Evolutionary conservation across 2,329 filamentous ascomycete genomes (phyloP).

Genomic region (Chaetothyriales sp.): DNA sequence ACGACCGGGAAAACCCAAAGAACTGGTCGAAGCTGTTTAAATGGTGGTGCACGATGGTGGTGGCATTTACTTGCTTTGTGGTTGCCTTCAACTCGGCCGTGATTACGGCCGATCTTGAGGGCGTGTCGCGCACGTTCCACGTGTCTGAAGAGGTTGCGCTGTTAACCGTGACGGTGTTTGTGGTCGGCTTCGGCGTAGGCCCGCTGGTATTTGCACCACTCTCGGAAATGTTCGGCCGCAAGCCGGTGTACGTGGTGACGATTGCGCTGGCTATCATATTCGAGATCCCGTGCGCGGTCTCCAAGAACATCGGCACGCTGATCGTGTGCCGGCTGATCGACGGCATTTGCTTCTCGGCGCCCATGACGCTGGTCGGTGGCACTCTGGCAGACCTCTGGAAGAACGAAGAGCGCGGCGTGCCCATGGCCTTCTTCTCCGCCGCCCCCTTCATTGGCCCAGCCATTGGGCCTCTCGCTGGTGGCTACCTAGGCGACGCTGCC

Average conservation of each 20-base stretch:
- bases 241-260: constrained; percentile 56
- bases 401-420: constrained; percentile 69
- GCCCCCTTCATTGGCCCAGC: constrained; percentile 73
- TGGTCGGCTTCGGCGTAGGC: constrained; percentile 67
- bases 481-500: constrained; percentile 48
- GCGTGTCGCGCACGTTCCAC: constrained; percentile 49
- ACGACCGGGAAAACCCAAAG: constrained; percentile 68
- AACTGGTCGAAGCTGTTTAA: constrained; percentile 69
- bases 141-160: constrained; percentile 61
- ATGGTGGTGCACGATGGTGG: constrained; percentile 69
- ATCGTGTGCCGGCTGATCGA: constrained; percentile 65
- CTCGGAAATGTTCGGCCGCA: constrained; percentile 60
- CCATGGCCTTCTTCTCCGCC: constrained; percentile 74
- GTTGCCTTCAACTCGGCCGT: constrained; percentile 60
- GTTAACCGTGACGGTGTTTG: constrained; percentile 61
- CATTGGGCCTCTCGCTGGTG: constrained; percentile 62
- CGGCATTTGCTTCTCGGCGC: constrained; percentile 71
- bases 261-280: constrained; percentile 61
- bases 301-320: constrained; percentile 62
- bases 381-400: constrained; percentile 74
- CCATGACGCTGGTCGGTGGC: constrained; percentile 75
- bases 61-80: constrained; percentile 62
- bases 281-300: constrained; percentile 64
- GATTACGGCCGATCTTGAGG: constrained; percentile 61
- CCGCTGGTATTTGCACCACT: constrained; percentile 70